Base-by-base conservation (phyloP, 2,329 filamentous ascomycete species). In the Monosporascus sp. region DNA sequence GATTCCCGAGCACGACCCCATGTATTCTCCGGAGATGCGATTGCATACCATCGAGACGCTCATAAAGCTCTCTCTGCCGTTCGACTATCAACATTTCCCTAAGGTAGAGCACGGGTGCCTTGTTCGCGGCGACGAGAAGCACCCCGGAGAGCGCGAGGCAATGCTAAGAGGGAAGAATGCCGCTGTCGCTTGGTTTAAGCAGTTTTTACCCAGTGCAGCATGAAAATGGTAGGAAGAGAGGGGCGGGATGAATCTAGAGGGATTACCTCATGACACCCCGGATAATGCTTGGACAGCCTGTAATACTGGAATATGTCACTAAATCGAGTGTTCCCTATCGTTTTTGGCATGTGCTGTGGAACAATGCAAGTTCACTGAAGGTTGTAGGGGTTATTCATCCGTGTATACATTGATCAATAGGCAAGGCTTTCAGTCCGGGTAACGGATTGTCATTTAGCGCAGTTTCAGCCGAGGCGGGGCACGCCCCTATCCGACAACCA, bases 81-180 rank as follows among this genome's bases (percentile, higher is more conserved):
- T 74, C 56, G 76, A 79, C 49, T 82, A 80, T 63, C 71, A 75
- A 57, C 71, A 80, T 60, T 82, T 80, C 56, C 74, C 79, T 0
- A 75, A 75, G 0, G 64, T 80, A 17, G 66, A 62, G 53, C 80
- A 84, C 67, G 73, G 66, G 2, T 79, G 68, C 48, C 62, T 76
- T 3, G 60, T 70, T 1, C 69, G 78, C 43, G 77, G 77, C 0
- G 67, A 79, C 63, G 60, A 61, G 52, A 64, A 60, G 3, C 64
- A 70, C 17, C 52, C 63, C 1, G 69, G 66, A 0, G 74, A 81
- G 69, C 66, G 70, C 44, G 66, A 70, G 51, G 78, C 71, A 1
- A 68, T 82, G 70, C 70, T 67, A 5, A 68, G 73, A 47, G 79
- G 68, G 1, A 81, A 80, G 71, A 71, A 75, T 59, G 72, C 72